Base-by-base conservation (phyloP, 768 basidiomycete genomes). In the Russula emetica region DNA sequence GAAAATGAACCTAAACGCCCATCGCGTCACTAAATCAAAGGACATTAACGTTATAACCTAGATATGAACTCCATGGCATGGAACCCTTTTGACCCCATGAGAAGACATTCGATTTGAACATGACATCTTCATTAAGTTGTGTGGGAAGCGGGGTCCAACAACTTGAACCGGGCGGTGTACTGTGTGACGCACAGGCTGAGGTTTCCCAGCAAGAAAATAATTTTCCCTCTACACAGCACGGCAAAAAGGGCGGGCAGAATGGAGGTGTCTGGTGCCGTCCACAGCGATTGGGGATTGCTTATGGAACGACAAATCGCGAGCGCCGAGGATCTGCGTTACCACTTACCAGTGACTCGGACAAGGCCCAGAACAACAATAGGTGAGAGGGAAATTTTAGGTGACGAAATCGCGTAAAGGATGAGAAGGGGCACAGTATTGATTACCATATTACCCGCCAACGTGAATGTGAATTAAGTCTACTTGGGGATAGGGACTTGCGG, bases 11-110 rank as follows among this genome's bases (percentile, higher is more conserved):
- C 14, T n/a, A 49, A 50, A 50, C 34, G 28, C 54, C 36, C 16
- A 8, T 45, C 47, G 32, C 32, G 30, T 34, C 52, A 6, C 13
- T 55, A 7, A n/a, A n/a, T 6, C 44, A 30, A 40, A 20, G 44
- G 45, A 61, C 26, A 61, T 47, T 9, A n/a, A n/a, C n/a, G n/a
- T n/a, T n/a, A n/a, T n/a, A n/a, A 61, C 30, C 16, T 45, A 45
- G 34, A 49, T 28, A 55, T 44, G 26, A 56, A 8, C 45, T n/a
- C 18, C 7, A 61, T 49, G 42, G 26, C 26, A 22, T 34, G 47
- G 58, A 49, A 36, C 42, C 8, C 26, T n/a, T n/a, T 38, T 55
- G 54, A 28, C 24, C n/a, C 45, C 11, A 24, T 36, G 13, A n/a
- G 28, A 49, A 11, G 14, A 10, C 24, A 26, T 28, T 18, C 20